These are phyloP conservation scores for Kurtzmaniella fragi DNA, from an alignment of 805 yeast genomes.

Conservation along the genomic window DNA sequence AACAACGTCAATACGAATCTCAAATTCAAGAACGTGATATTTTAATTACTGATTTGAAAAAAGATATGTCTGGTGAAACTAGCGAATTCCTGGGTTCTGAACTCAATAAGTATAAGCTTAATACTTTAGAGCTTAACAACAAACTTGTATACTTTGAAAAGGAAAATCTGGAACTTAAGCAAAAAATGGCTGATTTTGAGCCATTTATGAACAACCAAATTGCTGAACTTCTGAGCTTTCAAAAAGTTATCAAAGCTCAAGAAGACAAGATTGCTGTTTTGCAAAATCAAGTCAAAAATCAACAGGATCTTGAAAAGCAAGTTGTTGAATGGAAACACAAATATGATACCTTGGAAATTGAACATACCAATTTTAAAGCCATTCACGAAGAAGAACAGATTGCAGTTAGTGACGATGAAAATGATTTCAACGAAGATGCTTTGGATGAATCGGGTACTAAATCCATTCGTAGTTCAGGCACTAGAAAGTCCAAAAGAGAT, in stretches of 20 bases:
- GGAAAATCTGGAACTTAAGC: slow-evolving; percentile 40
- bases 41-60: slow-evolving; percentile 27
- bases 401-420: slow-evolving; percentile 22
- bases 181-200: slow-evolving; percentile 43
- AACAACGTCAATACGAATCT: slow-evolving; percentile 9
- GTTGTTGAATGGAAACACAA: slow-evolving; percentile 44
- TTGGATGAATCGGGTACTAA: slow-evolving; percentile 12
- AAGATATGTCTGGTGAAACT: slow-evolving; percentile 17
- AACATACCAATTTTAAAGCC: slow-evolving; percentile 36
- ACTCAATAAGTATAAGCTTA: slow-evolving; percentile 36
- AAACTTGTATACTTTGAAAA: slow-evolving; percentile 40
- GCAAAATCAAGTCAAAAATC: slow-evolving; percentile 35
- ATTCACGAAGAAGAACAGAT: slow-evolving; percentile 28
- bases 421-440: slow-evolving; percentile 12
- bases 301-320: slow-evolving; percentile 41
- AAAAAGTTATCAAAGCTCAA: slow-evolving; percentile 50
- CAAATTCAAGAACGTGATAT: slow-evolving; percentile 26
- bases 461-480: slow-evolving; percentile 17
- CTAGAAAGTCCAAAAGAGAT: slow-evolving; percentile 21
- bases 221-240: slow-evolving; percentile 47
- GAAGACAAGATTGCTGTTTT: slow-evolving; percentile 40
- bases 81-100: slow-evolving; percentile 22
- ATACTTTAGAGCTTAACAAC: slow-evolving; percentile 39
- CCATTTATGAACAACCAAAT: slow-evolving; percentile 51
- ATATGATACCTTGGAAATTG: slow-evolving; percentile 39